Percentiles rank a stretch among this genome's conserved stretches.
Conservation (phyloP, 495 filamentous ascomycete genomes). For the Trichocladium antarcticum region DNA sequence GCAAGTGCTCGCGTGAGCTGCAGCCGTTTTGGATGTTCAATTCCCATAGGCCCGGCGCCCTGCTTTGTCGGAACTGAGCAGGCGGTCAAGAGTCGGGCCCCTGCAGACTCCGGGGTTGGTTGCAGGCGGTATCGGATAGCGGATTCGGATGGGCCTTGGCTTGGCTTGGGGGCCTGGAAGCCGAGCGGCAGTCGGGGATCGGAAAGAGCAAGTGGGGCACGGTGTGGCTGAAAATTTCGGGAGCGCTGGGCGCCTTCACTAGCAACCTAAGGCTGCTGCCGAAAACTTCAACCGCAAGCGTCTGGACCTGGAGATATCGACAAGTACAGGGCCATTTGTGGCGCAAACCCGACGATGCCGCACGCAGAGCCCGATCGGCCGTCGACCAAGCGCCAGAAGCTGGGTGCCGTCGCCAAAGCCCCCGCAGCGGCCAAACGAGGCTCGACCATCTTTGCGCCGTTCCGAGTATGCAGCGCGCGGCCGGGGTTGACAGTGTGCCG, state of each 20-base stretch:
- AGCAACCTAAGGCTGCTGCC: slow-evolving; percentile 19
- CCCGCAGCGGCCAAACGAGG: slow-evolving; percentile 29
- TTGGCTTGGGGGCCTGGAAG: no score
- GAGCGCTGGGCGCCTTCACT: background rate
- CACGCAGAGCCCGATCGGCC: slow-evolving; percentile 42
- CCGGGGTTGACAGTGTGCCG: background rate
- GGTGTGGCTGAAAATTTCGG: slow-evolving; percentile 21
- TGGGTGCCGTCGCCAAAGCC: slow-evolving; percentile 28
- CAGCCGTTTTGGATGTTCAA: slow-evolving; percentile 4
- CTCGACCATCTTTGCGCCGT: slow-evolving; percentile 83
- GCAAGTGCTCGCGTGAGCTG: slow-evolving; percentile 14
- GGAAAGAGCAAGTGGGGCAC: background rate
- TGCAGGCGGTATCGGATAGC: background rate
- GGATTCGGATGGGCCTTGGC: no score
- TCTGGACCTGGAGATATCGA: background rate
- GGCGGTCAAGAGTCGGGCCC: slow-evolving; percentile 6
- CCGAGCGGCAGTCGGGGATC: background rate
- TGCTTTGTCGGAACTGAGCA: background rate
- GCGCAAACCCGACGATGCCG: slow-evolving; percentile 28
- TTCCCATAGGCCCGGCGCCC: slow-evolving; percentile 2
- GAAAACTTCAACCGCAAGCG: slow-evolving; percentile 13
- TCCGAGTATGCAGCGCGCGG: slow-evolving; percentile 38
- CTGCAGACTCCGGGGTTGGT: background rate
- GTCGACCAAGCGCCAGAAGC: slow-evolving; percentile 58
- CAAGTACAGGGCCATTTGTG: background rate